phyloP scores from a whole-genome alignment of 2,329 filamentous ascomycete species.

The Dothistroma pini region DNA sequence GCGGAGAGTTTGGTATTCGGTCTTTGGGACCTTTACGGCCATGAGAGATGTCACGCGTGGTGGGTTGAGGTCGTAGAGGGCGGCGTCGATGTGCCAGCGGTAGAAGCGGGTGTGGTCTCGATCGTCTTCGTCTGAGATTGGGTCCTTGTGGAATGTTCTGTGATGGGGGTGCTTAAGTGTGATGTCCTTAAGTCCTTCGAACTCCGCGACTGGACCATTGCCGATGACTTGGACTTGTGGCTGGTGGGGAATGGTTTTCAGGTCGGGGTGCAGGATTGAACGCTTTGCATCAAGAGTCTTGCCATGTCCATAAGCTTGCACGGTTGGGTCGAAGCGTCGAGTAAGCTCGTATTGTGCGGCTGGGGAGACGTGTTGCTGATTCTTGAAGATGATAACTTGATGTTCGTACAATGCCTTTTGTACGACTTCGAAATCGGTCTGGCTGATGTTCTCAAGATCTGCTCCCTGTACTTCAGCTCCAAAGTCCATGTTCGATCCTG shows the following conservation, averaged over 20 bases:
- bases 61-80: constrained; percentile 70
- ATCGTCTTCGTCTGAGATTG: constrained; percentile 60
- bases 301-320: constrained; percentile 68
- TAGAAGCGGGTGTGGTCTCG: constrained; percentile 61
- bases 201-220: constrained; percentile 65
- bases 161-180: constrained; percentile 72
- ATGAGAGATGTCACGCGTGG: constrained; percentile 69
- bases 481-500: constrained; percentile 25
- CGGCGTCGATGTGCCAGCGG: constrained; percentile 78
- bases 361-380: constrained; percentile 61
- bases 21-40: constrained; percentile 68
- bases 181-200: constrained; percentile 67
- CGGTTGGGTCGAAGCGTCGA: constrained; percentile 65
- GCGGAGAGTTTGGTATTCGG: constrained; percentile 61
- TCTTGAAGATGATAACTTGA: constrained; percentile 68
- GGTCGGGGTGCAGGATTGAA: constrained; percentile 68
- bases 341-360: constrained; percentile 72
- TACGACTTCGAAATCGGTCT: constrained; percentile 62
- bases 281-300: constrained; percentile 66
- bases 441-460: constrained; percentile 38
- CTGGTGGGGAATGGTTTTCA: constrained; percentile 76
- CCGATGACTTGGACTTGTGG: constrained; percentile 78
- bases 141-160: constrained; percentile 67
- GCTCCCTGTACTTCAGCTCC: constrained; percentile 30
- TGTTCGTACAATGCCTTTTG: constrained; percentile 63